Base-by-base conservation (phyloP, 2,329 filamentous ascomycete genomes). In the Calonectria naviculata region DNA sequence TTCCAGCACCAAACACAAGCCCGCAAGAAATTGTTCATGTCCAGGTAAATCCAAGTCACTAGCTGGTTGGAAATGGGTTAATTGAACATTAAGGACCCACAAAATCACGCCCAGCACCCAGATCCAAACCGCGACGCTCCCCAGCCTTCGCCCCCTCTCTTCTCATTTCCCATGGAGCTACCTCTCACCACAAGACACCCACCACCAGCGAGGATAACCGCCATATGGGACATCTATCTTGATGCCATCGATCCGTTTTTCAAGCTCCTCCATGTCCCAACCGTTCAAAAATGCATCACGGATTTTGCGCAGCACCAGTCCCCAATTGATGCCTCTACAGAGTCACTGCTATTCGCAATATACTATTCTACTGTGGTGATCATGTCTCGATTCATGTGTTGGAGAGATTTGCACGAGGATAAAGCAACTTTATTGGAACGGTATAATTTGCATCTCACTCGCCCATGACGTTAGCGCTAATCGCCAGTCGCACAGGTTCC, bases 331-430 rank as follows among this genome's bases (percentile, higher is more conserved):
- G 19, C 47, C 10, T 3, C 34, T 6, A 75, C 54, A 13, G 67
- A 75, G 38, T 54, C 52, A 15, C 49, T 73, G 42, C 28, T 73
- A 26, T 75, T 75, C 47, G 58, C 71, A 13, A 72, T 75, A 13
- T 75, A 70, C 36, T 75, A 75, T 60, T 52, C 66, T 13, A 47
- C 69, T 6, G 36, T 62, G 2, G 38, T 63, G 12, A 56, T 63
- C 12, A 67, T 73, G 34, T 34, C 71, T 17, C 29, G 46, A 8
- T 65, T 42, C 5, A 60, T 63, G 26, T 74, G 69, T 19, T 41
- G 58, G 28, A 54, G 56, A 9, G 31, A 68, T 21, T 49, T 74
- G 26, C 28, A 65, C 7, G 60, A 70, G 10, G 31, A 56, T n/a
- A 70, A 38, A 24, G 13, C 26, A 17, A 28, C 13, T 12, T 29